Evolutionary conservation across 83 land plant species (phyloP).

Genomic region (Picea abies): DNA sequence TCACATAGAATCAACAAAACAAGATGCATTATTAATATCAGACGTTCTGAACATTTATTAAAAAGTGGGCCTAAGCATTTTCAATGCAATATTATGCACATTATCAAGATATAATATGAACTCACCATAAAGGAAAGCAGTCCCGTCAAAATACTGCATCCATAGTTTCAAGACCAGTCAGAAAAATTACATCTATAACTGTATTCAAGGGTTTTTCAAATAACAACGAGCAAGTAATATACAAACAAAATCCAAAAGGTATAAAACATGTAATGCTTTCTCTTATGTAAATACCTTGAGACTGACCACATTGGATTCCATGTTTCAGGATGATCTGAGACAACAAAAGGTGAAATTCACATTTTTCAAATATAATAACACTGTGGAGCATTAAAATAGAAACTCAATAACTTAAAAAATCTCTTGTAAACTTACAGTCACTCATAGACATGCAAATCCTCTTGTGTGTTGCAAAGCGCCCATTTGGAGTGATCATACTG

Average conservation of each 20-base stretch:
- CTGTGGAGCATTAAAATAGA: neutral
- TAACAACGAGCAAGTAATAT: neutral
- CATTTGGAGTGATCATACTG: constrained; percentile 97
- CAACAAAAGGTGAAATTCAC: neutral
- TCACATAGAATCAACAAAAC: no score
- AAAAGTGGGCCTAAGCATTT: no score
- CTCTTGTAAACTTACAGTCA: constrained; percentile 76
- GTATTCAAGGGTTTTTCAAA: neutral
- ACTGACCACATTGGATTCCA: constrained; percentile 99
- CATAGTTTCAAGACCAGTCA: constrained; percentile 14
- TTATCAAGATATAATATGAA: neutral
- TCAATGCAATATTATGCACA: neutral
- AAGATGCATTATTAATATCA: no score
- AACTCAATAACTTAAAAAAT: neutral
- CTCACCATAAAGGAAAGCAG: constrained; percentile 98
- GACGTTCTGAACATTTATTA: no score
- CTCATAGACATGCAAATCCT: constrained; percentile 98
- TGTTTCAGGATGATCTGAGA: constrained; percentile 93
- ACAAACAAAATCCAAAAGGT: neutral
- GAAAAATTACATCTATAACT: neutral
- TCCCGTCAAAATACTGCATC: constrained; percentile 92
- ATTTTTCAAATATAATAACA: neutral
- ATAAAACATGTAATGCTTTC: neutral
- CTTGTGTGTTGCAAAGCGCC: constrained; percentile 88
- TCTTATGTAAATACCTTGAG: constrained; percentile 61